These are phyloP conservation scores for Crithidia expoeki DNA, from an alignment of 208 protist species.

Conservation along the genomic window DNA sequence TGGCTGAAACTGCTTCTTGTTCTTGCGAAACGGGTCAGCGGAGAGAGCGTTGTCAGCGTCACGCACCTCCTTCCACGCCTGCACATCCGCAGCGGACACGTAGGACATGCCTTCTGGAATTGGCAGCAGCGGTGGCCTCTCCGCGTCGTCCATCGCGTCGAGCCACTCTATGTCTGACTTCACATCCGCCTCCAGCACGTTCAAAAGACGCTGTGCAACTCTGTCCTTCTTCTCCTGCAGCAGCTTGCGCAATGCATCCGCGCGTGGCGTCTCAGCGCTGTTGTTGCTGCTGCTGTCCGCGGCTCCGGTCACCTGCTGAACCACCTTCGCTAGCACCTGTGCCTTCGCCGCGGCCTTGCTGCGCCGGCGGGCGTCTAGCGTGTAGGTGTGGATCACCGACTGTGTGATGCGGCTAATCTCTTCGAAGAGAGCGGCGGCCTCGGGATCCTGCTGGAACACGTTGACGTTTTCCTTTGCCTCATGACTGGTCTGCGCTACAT, in stretches of 20 bases:
- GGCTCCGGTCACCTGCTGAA: slow-evolving; percentile 28
- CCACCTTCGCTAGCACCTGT: slow-evolving; percentile 24
- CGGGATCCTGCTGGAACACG: slow-evolving; percentile 59
- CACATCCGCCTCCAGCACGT: slow-evolving; percentile 75
- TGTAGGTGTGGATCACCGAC: slow-evolving; percentile 31
- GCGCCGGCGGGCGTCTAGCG: slow-evolving; percentile 23
- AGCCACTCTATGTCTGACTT: slow-evolving; percentile 78
- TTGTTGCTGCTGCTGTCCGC: slow-evolving; percentile 20
- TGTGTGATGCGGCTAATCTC: slow-evolving; percentile 62
- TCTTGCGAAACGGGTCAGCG: slow-evolving; percentile 67
- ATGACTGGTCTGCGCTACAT: background rate
- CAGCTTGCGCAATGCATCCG: slow-evolving; percentile 43
- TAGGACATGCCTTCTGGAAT: slow-evolving; percentile 87
- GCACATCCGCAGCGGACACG: slow-evolving; percentile 77
- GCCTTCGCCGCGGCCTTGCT: slow-evolving; percentile 44
- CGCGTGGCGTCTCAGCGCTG: slow-evolving; percentile 5
- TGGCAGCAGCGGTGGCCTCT: slow-evolving; percentile 82
- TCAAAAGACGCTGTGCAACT: slow-evolving; percentile 55
- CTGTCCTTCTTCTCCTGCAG: slow-evolving; percentile 53
- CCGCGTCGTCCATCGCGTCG: slow-evolving; percentile 80
- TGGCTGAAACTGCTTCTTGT: slow-evolving; percentile 49
- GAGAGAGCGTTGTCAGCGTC: slow-evolving; percentile 45
- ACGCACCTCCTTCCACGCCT: slow-evolving; percentile 63
- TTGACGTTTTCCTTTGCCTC: slow-evolving; percentile 26
- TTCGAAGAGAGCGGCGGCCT: slow-evolving; percentile 67